Evolutionary conservation across 352 stramenopile genomes (phyloP).

Genomic region (Globisporangium okanoganense): DNA sequence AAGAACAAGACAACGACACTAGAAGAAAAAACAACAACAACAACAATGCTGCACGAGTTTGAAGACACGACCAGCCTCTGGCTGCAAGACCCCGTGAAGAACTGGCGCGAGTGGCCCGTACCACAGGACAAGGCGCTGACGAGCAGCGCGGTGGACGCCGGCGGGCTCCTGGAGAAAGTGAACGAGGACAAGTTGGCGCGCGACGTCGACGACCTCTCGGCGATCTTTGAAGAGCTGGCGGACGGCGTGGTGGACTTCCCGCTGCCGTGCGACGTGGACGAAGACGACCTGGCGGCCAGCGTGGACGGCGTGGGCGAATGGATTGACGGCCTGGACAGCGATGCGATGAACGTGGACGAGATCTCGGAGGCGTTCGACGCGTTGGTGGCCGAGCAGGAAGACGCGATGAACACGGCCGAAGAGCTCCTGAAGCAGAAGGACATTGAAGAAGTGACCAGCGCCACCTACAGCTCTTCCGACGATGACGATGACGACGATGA

Average conservation of each 20-base stretch:
- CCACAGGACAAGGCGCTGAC: slow-evolving; percentile 33
- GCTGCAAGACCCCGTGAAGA: slow-evolving; percentile 47
- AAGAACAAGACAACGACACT: slow-evolving; percentile 35
- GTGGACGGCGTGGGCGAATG: slow-evolving; percentile 32
- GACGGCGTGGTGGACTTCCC: slow-evolving; percentile 53
- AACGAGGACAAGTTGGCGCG: slow-evolving; percentile 70
- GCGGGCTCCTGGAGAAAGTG: slow-evolving; percentile 56
- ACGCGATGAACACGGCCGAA: slow-evolving; percentile 18
- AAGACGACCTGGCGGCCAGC: slow-evolving; percentile 27
- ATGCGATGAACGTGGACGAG: slow-evolving; percentile 69
- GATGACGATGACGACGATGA: slow-evolving; percentile 29
- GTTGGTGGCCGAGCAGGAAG: slow-evolving; percentile 46
- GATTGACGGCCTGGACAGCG: slow-evolving; percentile 65
- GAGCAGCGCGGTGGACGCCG: slow-evolving; percentile 12
- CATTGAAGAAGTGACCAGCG: slow-evolving; percentile 36
- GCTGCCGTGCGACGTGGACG: slow-evolving; percentile 50
- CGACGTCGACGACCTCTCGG: slow-evolving; percentile 72
- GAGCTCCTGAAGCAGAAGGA: slow-evolving; percentile 25
- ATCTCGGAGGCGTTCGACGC: slow-evolving; percentile 65
- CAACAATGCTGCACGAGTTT: slow-evolving; percentile 56
- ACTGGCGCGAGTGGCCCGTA: slow-evolving; percentile 48
- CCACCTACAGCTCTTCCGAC: slow-evolving; percentile 26
- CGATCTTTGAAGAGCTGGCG: slow-evolving; percentile 70
- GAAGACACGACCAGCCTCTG: slow-evolving; percentile 50
- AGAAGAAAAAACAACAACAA: slow-evolving; percentile 24